Conservation (phyloP, 768 basidiomycete genomes). For the Leccinellum luteum region DNA sequence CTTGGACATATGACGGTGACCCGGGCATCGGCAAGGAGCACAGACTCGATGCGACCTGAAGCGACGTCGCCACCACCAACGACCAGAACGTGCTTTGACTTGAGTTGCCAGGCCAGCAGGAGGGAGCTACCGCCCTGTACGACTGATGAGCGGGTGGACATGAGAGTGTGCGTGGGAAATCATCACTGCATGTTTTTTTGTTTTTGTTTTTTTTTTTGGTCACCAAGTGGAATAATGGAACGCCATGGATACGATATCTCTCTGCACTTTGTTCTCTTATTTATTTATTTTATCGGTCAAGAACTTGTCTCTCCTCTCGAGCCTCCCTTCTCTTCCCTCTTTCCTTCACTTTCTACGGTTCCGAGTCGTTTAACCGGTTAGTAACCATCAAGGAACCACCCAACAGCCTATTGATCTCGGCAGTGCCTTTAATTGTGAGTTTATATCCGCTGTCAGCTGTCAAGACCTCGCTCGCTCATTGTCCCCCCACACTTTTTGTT, state of each 20-base stretch:
- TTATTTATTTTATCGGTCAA: no score
- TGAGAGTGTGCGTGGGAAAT: background rate
- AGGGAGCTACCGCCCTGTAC: conserved; percentile 63
- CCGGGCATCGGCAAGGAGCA: conserved; percentile 75
- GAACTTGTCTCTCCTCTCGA: no score
- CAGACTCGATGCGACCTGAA: conserved; percentile 80
- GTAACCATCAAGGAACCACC: conserved; percentile 7
- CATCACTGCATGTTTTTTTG: no score
- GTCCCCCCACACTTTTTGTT: background rate
- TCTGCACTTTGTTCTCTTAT: no score
- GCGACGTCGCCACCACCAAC: conserved; percentile 95
- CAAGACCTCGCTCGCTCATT: background rate
- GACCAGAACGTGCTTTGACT: conserved; percentile 77
- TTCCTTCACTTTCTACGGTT: background rate
- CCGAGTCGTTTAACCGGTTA: background rate
- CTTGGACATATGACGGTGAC: conserved; percentile 77
- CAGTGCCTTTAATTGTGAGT: background rate
- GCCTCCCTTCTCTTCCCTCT: background rate
- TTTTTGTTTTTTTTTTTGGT: conserved; percentile 1
- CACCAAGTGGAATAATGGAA: background rate
- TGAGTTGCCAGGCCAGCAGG: conserved; percentile 92
- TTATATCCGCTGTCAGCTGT: conserved; percentile 11
- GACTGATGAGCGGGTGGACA: conserved; percentile 11
- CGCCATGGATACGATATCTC: no score
- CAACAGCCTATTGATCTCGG: background rate